phyloP scores from a whole-genome alignment of 2,329 filamentous ascomycete species.

The Macrophomina tecta region DNA sequence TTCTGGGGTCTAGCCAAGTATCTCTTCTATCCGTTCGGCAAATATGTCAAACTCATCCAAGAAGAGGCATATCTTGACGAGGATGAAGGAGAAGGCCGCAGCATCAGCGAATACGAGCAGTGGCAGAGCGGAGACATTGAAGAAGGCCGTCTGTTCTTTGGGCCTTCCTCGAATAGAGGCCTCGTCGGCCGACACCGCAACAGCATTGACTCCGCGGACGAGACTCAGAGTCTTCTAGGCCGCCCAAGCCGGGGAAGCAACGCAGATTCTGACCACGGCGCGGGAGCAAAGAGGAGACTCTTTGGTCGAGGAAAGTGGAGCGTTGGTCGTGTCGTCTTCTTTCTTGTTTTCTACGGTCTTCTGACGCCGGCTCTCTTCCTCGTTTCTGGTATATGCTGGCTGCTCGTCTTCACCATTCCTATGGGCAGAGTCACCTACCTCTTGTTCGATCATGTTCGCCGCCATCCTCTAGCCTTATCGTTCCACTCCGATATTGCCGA shows the following conservation, averaged over 20 bases:
- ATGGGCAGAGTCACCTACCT: slow-evolving; percentile 96
- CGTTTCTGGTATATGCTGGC: slow-evolving; percentile 90
- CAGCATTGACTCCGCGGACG: slow-evolving; percentile 86
- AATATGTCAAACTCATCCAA: slow-evolving; percentile 90
- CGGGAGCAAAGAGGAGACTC: slow-evolving; percentile 67
- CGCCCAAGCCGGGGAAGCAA: slow-evolving; percentile 61
- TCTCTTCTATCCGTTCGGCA: slow-evolving; percentile 94
- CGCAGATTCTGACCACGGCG: slow-evolving; percentile 41
- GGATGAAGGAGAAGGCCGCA: slow-evolving; percentile 92
- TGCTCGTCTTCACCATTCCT: slow-evolving; percentile 95
- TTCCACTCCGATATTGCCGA: slow-evolving; percentile 87
- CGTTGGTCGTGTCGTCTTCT: slow-evolving; percentile 91
- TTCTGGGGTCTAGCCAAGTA: slow-evolving; percentile 86
- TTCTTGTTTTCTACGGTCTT: slow-evolving; percentile 92
- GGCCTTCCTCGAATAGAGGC: slow-evolving; percentile 74
- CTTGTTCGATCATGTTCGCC: slow-evolving; percentile 86
- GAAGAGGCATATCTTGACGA: slow-evolving; percentile 95
- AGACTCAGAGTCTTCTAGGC: slow-evolving; percentile 88
- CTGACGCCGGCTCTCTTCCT: slow-evolving; percentile 85
- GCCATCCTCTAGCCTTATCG: slow-evolving; percentile 88
- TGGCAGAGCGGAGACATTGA: slow-evolving; percentile 98
- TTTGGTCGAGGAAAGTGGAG: slow-evolving; percentile 98
- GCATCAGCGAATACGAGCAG: slow-evolving; percentile 97
- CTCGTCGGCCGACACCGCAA: slow-evolving; percentile 85
- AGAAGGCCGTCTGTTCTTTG: slow-evolving; percentile 94